These are phyloP conservation scores for Colletotrichum abscissum DNA, from an alignment of 2,329 filamentous ascomycete genomes.

Conservation along the genomic window DNA sequence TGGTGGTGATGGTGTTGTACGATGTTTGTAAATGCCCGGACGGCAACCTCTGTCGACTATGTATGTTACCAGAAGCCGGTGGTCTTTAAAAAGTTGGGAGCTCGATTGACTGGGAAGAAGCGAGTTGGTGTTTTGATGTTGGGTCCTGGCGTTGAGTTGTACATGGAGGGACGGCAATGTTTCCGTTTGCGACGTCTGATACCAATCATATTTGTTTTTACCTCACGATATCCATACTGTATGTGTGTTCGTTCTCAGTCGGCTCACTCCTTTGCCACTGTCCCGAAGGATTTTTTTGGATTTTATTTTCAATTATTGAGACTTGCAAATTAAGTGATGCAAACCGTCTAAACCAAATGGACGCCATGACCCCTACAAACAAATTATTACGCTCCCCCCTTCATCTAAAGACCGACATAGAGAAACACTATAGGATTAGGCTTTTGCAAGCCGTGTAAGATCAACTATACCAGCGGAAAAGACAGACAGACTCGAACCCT, in stretches of 20 bases:
- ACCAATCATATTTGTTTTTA: neutral
- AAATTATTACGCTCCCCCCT: neutral
- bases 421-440: neutral
- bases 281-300: neutral
- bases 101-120: neutral
- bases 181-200: neutral
- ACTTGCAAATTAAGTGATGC: neutral
- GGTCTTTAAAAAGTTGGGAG: neutral
- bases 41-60: slow-evolving; percentile 5
- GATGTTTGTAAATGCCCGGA: slow-evolving; percentile 4
- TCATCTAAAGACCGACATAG: neutral
- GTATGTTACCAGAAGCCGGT: neutral
- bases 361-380: neutral
- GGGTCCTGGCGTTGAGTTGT: neutral
- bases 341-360: neutral
- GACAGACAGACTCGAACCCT: neutral
- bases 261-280: neutral
- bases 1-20: neutral
- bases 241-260: too few species aligned
- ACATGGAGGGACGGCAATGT: neutral
- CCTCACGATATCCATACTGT: neutral
- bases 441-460: neutral
- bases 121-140: neutral
- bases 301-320: neutral
- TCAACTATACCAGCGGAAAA: neutral